Evolutionary conservation across 257 asterid genomes (phyloP), one percentile per base, ranked within the genome.

Genomic region (Petunia axillaris): DNA sequence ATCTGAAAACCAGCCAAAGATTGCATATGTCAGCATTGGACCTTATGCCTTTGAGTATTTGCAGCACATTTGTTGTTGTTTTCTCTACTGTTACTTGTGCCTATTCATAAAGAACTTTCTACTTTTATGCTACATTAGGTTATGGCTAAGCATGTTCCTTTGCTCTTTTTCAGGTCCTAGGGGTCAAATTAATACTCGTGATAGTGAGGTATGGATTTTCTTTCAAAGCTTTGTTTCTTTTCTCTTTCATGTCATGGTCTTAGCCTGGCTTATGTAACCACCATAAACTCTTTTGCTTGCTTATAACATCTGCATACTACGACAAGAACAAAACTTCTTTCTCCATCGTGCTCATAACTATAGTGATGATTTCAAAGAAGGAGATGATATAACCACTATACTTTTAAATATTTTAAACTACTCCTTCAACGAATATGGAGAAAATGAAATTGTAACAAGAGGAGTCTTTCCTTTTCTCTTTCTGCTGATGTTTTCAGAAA

Each of bases 131-230:
- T 73, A 73, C 78, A 50, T 36, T 35, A 35, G 40, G 35, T 50
- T 73, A 73, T 11, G 46, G 43, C 57, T 73, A 50, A 73, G 16
- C 35, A 7, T 67, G 77, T 16, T 35, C 84, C 65, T 52, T 83
- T 78, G 54, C 77, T 76, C 39, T 80, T 81, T 79, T 85, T 73
- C 81, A 94, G 98, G 97, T 86, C 97, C 95, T 67, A 87, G 86
- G 84, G 84, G 89, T 87, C 91, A 89, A 83, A 93, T 89, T 62
- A 91, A 78, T 81, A 66, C 82, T 81, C 94, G 81, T 83, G 93
- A 87, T 76, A 83, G 79, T 78, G 97, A 92, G 97, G 98, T 94
- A 85, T 82, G 54, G 60, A 14, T 79, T 77, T 37, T 36, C 10
- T 73, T 14, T 53, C 66, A 1, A 10, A 25, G 39, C 78, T 73